Evolutionary conservation across 2,329 filamentous ascomycete genomes (phyloP).

Genomic region (Fusarium sulawesiense): DNA sequence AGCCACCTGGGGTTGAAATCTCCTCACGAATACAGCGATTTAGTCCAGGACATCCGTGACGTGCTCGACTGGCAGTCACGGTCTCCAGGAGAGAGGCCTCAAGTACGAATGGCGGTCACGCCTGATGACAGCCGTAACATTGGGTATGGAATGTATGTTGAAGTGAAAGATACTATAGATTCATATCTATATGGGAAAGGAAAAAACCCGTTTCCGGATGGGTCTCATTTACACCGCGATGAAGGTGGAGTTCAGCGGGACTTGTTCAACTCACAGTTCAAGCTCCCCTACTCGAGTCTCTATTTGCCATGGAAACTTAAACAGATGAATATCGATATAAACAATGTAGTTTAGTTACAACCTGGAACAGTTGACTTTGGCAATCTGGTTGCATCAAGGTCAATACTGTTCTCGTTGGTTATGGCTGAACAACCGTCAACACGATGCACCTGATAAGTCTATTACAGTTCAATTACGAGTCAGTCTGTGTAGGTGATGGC

Average conservation of each 20-base stretch:
- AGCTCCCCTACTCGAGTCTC: accelerated
- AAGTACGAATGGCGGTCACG: background rate
- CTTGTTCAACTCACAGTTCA: background rate
- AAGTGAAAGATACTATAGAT: background rate
- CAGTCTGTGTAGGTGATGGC: too few relatives aligned
- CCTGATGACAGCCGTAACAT: too few relatives aligned
- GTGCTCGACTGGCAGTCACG: background rate
- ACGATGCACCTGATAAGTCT: too few relatives aligned
- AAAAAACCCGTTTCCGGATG: background rate
- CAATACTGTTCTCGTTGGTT: too few relatives aligned
- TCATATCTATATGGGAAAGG: background rate
- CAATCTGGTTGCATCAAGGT: too few relatives aligned
- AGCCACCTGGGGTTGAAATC: background rate
- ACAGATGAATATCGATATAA: too few relatives aligned
- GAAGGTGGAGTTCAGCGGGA: background rate
- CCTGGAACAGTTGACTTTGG: background rate
- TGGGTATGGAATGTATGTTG: background rate
- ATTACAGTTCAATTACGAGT: too few relatives aligned
- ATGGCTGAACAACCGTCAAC: too few relatives aligned
- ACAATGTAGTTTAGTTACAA: background rate
- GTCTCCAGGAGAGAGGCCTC: accelerated
- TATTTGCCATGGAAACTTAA: too few relatives aligned
- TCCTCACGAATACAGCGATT: background rate
- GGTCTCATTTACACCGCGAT: accelerated
- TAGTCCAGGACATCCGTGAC: background rate